Base-by-base conservation (phyloP, 2,329 filamentous ascomycete genomes). In the Neopestalotiopsis sp. region DNA sequence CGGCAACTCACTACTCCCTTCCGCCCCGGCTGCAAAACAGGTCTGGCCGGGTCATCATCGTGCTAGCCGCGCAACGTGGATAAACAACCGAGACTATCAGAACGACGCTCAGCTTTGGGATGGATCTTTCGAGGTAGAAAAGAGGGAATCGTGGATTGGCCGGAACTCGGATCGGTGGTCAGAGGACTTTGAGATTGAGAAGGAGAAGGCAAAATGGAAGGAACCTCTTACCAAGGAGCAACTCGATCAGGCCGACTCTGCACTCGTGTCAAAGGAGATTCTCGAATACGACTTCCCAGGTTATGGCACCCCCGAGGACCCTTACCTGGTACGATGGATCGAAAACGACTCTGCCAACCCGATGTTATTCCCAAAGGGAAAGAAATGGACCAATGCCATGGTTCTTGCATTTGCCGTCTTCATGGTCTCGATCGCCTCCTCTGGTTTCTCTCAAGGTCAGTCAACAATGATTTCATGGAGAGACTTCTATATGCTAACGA, bases 301-400 rank as follows among this genome's bases (percentile, higher is more conserved):
- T 30, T 75, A 76, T 4, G 82, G 82, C 65, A 84, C 82, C 40
- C 77, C 79, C 14, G 80, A 82, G 13, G 81, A 84, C 69, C 82
- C 82, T 1, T 84, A 79, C 69, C 75, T 83, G 10, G 81, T 85
- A 65, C 80, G 83, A 62, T 85, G 81, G 81, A 79, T 84, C 68
- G 78, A 82, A 24, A 79, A 82, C 61, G 84, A 85, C 68, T 80
- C 82, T 2, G 77, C 82, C 69, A 84, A 85, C 67, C 82, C 82
- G 0, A 79, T 84, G 78, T 74, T 71, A 13, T 84, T 80, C 71
- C 13, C 74, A 7, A 74, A 74, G 65, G 74, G 74, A 56, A 81
- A 78, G 73, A 84, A 84, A 71, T 83, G 82, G 81, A 71, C 77
- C 20, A 78, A 81, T 65, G 77, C 79, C 9, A 45, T 82, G 34